Base-by-base conservation (phyloP, 805 yeast genomes). In the Suhomyces faveliae region DNA sequence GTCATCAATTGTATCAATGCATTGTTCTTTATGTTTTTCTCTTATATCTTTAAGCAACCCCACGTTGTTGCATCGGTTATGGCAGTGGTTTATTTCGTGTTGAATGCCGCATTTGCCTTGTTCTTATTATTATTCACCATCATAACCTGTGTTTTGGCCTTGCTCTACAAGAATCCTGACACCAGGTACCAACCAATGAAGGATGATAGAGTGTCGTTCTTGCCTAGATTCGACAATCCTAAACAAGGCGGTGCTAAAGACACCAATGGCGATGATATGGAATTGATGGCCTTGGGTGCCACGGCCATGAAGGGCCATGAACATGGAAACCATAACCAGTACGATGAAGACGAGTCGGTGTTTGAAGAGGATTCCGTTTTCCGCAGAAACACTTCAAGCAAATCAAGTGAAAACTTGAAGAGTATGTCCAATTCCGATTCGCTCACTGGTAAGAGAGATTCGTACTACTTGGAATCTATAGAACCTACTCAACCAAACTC, bases 191-290 rank as follows among this genome's bases (percentile, higher is more conserved):
- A 89, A 71, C 98, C 97, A 52, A 87, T 92, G 86, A 87, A 86
- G 58, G 99, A 94, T 67, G 99, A 94, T 63, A 82, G 99, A 64
- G 94, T 87, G 44, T 87, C 97, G n/a, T 94, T 94, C 66, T 87
- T 94, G 62, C 91, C 91, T 52, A 77, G 84, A 59, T 74, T 76
- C 47, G 83, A 73, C 47, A 66, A 66, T 35, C 58, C 61, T 12
- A 61, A 59, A 30, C 53, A 55, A 43, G 57, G 52, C n/a, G 57
- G 56, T 7, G 40, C 27, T 5, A 30, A 40, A 17, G 44, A 15
- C 10, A 48, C 63, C 54, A 49, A 62, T 38, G 57, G 65, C 51
- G 76, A 70, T 23, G 84, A 77, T 51, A 71, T 83, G 51, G 92
- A 86, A 66, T 75, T 86, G 53, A 81, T 81, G 61, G 92, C 87